Evolutionary conservation across 805 yeast species (phyloP), one percentile per base, ranked within the genome.

Genomic region (Candida ortonii): DNA sequence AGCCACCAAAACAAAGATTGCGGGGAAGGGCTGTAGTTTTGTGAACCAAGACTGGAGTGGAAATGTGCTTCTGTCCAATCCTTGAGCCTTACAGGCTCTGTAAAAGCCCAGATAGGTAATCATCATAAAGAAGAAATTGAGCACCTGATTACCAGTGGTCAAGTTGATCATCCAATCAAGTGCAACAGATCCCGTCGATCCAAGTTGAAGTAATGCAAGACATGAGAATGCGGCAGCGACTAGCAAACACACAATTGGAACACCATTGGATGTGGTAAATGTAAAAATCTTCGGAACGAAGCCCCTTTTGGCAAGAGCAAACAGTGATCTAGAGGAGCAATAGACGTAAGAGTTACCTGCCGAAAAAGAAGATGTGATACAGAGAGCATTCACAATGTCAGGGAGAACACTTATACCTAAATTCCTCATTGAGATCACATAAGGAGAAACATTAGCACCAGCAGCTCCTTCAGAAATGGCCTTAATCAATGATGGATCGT

Each of bases 301-400:
- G 0, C 90, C 88, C 48, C 73, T 76, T 19, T 73, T 59, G 0
- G 93, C 83, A 57, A 84, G 64, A 2, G 86, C 86, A 54, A 78
- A 79, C 15, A 85, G 62, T 0, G 84, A 67, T 52, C 77, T 61
- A 6, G 87, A 73, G 0, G 90, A 80, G 41, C 87, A 78, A 52
- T 76, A 84, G 22, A 84, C 74, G 55, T 78, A 82, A 2, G 90
- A 82, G 56, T 85, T 85, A 34, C 95, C 95, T 2, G 95, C 88
- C 22, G 88, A 79, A 46, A 85, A 80, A 0, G 89, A 83, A 1
- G 93, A 73, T 5, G 85, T 68, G 35, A 87, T 67, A 36, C 87
- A 70, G 19, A 85, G 73, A 1, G 76, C 94, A 59, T 88, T 88
- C 38, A 88, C 87, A 41, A 87, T 70, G 51, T 80, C 75, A 20